Percentiles rank a stretch among this genome's conserved stretches.
phyloP scores from a whole-genome alignment of 1,139 yeast species.

The Blastobotrys elegans region DNA sequence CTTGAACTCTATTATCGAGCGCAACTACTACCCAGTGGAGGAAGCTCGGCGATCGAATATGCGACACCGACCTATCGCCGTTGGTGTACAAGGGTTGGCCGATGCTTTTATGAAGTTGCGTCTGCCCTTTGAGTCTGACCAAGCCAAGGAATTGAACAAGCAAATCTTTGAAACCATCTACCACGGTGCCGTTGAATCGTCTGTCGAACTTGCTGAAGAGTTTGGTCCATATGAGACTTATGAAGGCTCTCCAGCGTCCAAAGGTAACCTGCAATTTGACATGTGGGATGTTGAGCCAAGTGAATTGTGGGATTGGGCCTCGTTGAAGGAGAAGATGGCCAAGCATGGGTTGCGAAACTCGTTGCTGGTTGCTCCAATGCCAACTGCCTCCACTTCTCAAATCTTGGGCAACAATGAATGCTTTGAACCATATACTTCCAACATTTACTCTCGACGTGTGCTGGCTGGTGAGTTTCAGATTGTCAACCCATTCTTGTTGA shows the following conservation, averaged over 20 bases:
- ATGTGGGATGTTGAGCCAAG: conserved; percentile 76
- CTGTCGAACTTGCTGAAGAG: conserved; percentile 63
- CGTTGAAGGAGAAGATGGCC: conserved; percentile 54
- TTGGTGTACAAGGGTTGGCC: conserved; percentile 89
- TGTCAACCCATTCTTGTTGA: conserved; percentile 75
- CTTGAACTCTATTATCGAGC: conserved; percentile 71
- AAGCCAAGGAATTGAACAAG: conserved; percentile 64
- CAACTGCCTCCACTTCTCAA: conserved; percentile 91
- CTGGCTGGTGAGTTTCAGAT: conserved; percentile 86
- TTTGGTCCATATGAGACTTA: conserved; percentile 66
- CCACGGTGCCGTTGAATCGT: conserved; percentile 79
- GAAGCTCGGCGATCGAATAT: conserved; percentile 65
- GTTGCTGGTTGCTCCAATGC: conserved; percentile 86
- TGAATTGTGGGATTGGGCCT: conserved; percentile 70
- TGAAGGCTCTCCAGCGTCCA: conserved; percentile 76
- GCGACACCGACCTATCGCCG: conserved; percentile 79
- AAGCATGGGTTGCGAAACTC: conserved; percentile 75
- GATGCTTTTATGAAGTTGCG: conserved; percentile 75
- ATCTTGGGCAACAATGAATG: conserved; percentile 86
- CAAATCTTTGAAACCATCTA: conserved; percentile 88
- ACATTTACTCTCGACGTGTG: conserved; percentile 81
- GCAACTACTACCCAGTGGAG: conserved; percentile 71
- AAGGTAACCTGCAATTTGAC: conserved; percentile 74
- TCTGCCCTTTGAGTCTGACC: conserved; percentile 72
- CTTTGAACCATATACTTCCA: conserved; percentile 87